Evolutionary conservation across 2,329 filamentous ascomycete species (phyloP), one percentile per base, ranked within the genome.

Genomic region (Colletotrichum zoysiae): DNA sequence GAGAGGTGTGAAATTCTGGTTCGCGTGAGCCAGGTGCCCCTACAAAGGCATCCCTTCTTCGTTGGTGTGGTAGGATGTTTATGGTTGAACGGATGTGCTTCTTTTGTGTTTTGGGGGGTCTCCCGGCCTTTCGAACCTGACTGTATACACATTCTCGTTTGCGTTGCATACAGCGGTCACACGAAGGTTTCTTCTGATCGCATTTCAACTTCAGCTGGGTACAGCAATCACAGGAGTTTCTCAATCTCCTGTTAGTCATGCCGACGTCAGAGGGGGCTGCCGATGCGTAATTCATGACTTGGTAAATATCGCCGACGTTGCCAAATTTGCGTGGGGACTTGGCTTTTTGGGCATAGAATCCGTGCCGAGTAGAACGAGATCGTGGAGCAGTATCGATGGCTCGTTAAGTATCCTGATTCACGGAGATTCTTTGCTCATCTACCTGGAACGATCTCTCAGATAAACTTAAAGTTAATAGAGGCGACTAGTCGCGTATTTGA

Each of bases 201-300:
- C 63, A 65, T n/a, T 65, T 65, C 51, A 65, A 23, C 63, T 65
- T 63, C 2, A 50, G 53, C n/a, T 20, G 60, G 12, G 60, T 63
- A n/a, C 60, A 63, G 12, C 50, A 53, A 5, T 63, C 60, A 23
- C 60, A 63, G 35, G 60, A 63, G 48, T 63, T 63, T n/a, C 60
- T 50, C 33, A 63, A 18, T n/a, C 60, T 63, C 35, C 60, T 53
- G 8, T 20, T 55, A 9, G 20, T 53, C 11, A n/a, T 16, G 11
- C 18, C 48, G 8, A 30, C 33, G 5, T 38, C 14, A n/a, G 38
- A n/a, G 8, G 59, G 5, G 26, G 33, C 18, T 30, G 20, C 14
- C 18, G 44, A n/a, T 20, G 33, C 20, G 16, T 44, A 23, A 23
- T 61, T 6, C 59, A 61, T 61, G 44, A 4, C 30, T 50, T n/a